Evolutionary conservation across 1,139 yeast species (phyloP).

Genomic region (Pichia cactophila): DNA sequence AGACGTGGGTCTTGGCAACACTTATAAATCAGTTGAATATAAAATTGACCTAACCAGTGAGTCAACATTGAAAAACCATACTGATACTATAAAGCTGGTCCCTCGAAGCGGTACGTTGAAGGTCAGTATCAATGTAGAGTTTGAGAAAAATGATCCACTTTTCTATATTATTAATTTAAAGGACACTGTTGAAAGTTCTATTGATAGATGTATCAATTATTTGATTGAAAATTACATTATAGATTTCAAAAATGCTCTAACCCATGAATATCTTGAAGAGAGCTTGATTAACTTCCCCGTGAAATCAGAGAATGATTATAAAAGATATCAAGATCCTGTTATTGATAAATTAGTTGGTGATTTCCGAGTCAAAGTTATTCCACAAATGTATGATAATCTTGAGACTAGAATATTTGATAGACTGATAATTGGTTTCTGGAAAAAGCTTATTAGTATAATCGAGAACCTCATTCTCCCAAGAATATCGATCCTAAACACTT

Average conservation of each 20-base stretch:
- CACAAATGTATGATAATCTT: conserved; percentile 23
- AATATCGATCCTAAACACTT: conserved; percentile 20
- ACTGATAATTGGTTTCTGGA: conserved; percentile 23
- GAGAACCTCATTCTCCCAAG: conserved; percentile 26
- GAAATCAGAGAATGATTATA: conserved; percentile 15
- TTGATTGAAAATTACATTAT: conserved; percentile 22
- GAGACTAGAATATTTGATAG: conserved; percentile 25
- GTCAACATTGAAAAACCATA: conserved; percentile 24
- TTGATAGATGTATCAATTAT: conserved; percentile 22
- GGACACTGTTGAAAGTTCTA: conserved; percentile 18
- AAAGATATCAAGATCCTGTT: conserved; percentile 18
- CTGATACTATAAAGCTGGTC: conserved; percentile 18
- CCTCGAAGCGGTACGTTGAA: conserved; percentile 26
- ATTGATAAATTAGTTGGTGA: conserved; percentile 19
- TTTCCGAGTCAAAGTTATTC: conserved; percentile 19
- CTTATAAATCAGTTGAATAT: conserved; percentile 20
- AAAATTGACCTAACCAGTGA: conserved; percentile 15
- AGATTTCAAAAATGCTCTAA: conserved; percentile 22
- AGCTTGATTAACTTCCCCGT: conserved; percentile 21
- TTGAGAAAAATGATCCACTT: conserved; percentile 24
- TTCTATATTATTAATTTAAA: conserved; percentile 20
- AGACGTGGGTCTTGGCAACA: conserved; percentile 13
- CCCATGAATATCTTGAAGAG: conserved; percentile 17
- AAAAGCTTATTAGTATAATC: conserved; percentile 20
- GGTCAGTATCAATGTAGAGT: conserved; percentile 19